Base-by-base conservation (phyloP, 2,329 filamentous ascomycete genomes). In the Aspergillus caelatus region DNA sequence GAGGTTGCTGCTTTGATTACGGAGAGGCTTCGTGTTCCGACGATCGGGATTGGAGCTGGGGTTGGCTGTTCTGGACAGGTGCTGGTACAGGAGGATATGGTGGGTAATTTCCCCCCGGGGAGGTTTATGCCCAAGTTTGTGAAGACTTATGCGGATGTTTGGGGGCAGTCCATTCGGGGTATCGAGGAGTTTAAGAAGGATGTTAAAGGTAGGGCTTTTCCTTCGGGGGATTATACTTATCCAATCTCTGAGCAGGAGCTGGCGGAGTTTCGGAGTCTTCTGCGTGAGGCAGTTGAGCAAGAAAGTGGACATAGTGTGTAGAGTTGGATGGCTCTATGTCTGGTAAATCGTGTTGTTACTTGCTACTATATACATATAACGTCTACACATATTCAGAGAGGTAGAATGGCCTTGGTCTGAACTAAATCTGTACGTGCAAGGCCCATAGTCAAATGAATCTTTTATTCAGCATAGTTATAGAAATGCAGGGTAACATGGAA, bases 11-110 rank as follows among this genome's bases (percentile, higher is more conserved):
- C 83, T 7, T 80, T 96, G 53, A 87, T 98, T 53, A 98, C 94
- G 0, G 80, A 89, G 70, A 90, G 90, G 75, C 82, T 98, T 32
- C 85, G 83, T 54, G 88, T 98, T 32, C 95, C 95, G 0, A 98
- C 94, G 1, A 98, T 99, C 65, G 94, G 95, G 39, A 98, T 99
- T 68, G 94, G 95, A 11, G 94, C 94, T n/a, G 94, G 94, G 3
- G 93, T 90, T 70, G 93, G 90, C 21, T 96, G 93, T 75, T 94
- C 93, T 0, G 94, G 95, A 0, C 94, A 99, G 78, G 94, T 98
- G 5, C 84, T 99, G 26, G 94, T 99, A 19, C 94, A 98, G 78
- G 87, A 94, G 32, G 94, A 99, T 78, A 96, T 98, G 93, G 85
- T 86, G 4, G 94, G 94, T 23, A 91, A 97, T 78, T 97, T 94